phyloP scores from a whole-genome alignment of 306 rosid species.

The Quercus aquifolioides region DNA sequence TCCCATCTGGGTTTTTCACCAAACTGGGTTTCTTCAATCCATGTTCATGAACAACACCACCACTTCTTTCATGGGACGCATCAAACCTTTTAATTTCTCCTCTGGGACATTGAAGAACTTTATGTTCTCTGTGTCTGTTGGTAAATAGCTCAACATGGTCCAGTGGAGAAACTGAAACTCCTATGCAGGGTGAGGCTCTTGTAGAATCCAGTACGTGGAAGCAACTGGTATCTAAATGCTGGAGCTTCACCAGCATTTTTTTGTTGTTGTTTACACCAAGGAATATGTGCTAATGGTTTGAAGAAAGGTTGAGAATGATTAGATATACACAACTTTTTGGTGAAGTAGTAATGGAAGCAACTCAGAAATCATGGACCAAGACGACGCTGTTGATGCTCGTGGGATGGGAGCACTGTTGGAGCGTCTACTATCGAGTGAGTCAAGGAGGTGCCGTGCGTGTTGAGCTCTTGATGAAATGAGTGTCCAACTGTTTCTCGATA shows the following conservation, averaged over 20 bases:
- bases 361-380: too few relatives aligned
- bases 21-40: conserved; percentile 25
- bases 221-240: conserved; percentile 45
- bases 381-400: too few relatives aligned
- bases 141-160: conserved; percentile 36
- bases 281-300: not conserved
- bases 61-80: conserved; percentile 4
- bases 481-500: too few relatives aligned
- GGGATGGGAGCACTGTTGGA: too few relatives aligned
- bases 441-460: too few relatives aligned
- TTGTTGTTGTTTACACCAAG: not conserved
- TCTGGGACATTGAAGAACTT: conserved; percentile 27
- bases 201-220: conserved; percentile 34
- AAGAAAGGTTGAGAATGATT: not conserved
- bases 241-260: conserved; percentile 54
- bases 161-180: conserved; percentile 33
- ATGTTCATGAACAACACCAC: conserved; percentile 16
- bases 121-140: conserved; percentile 23
- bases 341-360: not conserved
- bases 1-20: conserved; percentile 25
- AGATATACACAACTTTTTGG: not conserved
- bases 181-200: conserved; percentile 24
- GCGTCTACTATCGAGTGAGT: too few relatives aligned
- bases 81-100: conserved; percentile 26
- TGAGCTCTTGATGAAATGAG: too few relatives aligned